These are phyloP conservation scores for Penicillium sp. DNA, from an alignment of 2,329 filamentous ascomycete genomes.

Conservation along the genomic window DNA sequence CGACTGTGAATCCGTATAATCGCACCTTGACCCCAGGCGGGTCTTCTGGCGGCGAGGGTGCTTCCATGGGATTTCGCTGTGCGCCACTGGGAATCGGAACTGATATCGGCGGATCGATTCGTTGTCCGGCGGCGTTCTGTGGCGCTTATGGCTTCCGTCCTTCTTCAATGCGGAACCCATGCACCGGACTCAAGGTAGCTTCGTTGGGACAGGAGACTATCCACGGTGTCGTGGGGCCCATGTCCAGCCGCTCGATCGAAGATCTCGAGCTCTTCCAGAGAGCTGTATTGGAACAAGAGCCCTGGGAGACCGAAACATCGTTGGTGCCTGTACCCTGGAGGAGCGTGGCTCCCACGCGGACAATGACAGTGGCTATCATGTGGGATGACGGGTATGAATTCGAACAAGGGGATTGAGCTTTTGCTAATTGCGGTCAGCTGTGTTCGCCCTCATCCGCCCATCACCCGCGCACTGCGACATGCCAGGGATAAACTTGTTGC, in stretches of 20 bases:
- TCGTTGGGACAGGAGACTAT: constrained; percentile 41
- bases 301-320: constrained; percentile 47
- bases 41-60: constrained; percentile 49
- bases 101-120: constrained; percentile 52
- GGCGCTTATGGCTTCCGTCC: constrained; percentile 49
- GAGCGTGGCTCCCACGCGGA: constrained; percentile 20
- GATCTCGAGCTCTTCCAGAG: constrained; percentile 43
- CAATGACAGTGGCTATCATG: constrained; percentile 58
- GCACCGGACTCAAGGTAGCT: constrained; percentile 30
- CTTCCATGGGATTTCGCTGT: constrained; percentile 45
- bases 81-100: constrained; percentile 48
- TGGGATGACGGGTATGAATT: constrained; percentile 59
- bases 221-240: constrained; percentile 35
- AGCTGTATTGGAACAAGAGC: constrained; percentile 41
- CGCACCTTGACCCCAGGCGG: constrained; percentile 44
- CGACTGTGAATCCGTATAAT: constrained; percentile 45
- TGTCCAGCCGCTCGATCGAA: constrained; percentile 30
- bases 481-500: constrained; percentile 36
- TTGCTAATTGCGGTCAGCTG: constrained; percentile 34
- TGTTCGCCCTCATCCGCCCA: constrained; percentile 64
- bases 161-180: constrained; percentile 38
- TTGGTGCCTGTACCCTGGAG: constrained; percentile 47
- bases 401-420: background rate
- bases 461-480: constrained; percentile 18
- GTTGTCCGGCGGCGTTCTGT: constrained; percentile 48